A percentile compares a stretch with the other conserved stretches of the same genome.
phyloP scores from a whole-genome alignment of 2,329 filamentous ascomycete species.

The Aspergillus tanneri region DNA sequence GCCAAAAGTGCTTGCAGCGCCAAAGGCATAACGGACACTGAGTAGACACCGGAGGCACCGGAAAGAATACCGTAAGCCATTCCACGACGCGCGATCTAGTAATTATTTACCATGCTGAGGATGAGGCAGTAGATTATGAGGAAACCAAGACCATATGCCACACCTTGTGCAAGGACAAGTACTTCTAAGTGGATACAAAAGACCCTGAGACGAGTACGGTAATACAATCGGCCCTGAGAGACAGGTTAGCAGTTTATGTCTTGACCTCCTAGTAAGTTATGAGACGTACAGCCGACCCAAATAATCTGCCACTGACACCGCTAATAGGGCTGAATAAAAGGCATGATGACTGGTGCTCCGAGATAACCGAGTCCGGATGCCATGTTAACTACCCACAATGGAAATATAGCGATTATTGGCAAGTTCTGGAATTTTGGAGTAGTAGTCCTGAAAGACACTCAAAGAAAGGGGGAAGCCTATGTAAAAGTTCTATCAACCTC shows the following conservation, averaged over 20 bases:
- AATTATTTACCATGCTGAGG: conserved; percentile 5
- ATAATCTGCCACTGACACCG: neutral
- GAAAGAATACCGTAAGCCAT: conserved; percentile 1
- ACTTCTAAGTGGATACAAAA: neutral
- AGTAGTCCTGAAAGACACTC: conserved; percentile 31
- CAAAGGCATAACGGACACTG: neutral
- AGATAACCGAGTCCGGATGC: conserved; percentile 12
- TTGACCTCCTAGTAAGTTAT: neutral
- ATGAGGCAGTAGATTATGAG: conserved; percentile 1
- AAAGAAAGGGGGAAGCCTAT: conserved; percentile 28
- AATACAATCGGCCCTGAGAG: neutral
- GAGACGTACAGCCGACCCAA: conserved; percentile 4
- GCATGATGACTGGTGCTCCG: conserved; percentile 4
- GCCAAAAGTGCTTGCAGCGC: neutral
- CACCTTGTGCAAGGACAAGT: neutral
- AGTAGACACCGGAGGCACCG: neutral
- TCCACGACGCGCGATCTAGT: neutral
- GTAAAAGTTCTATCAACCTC: neutral
- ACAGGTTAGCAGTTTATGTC: neutral
- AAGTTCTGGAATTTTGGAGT: conserved; percentile 22
- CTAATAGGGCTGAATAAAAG: conserved; percentile 1
- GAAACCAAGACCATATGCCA: conserved; percentile 1
- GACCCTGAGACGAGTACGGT: neutral
- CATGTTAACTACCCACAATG: conserved; percentile 26
- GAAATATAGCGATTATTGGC: conserved; percentile 16